Base-by-base conservation (phyloP, 78 protist genomes). In the Chrysochromulina tobinii region DNA sequence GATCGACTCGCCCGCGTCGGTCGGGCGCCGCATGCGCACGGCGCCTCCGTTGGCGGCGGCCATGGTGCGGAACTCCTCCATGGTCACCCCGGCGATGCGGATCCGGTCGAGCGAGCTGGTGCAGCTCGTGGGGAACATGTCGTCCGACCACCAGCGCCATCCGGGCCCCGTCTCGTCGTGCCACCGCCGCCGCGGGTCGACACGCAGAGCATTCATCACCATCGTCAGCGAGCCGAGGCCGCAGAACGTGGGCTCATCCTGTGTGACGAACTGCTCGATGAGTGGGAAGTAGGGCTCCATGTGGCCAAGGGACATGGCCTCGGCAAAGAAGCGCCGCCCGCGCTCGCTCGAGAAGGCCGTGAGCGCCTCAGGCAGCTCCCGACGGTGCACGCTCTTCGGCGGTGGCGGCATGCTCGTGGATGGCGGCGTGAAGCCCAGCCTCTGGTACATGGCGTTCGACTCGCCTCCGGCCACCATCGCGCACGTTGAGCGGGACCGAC, bases 131-230 rank as follows among this genome's bases (percentile, higher is more conserved):
- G 23, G 69, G 25, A 64, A 3, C 69, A 20, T 20, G 25, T 64
- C 69, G 69, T 64, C 69, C 27, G 23, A 64, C 69, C 69, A 96
- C 98, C 98, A 96, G 55, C 98, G 83, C 98, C 98, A 96, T 12
- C 83, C 83, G 6, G 61, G 61, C 61, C 61, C 61, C 61, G 61
- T 11, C 57, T 96, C 96, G 12, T 96, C 97, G 72, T 96, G 95
- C 98, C 98, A 96, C 51, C 86, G 50, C 51, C 94, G 17, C 38
- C 88, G 81, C n/a, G 97, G 97, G 67, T 97, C 97, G 61, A 96
- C 91, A 23, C 75, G 86, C 23, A 97, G 85, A n/a, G 97, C 89
- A 93, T 97, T 97, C 27, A 97, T 90, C 61, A 96, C 95, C 95
- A 97, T 95, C 23, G 94, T 89, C 4, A 97, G 89, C 50, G 97